Base-by-base conservation (phyloP, 176 grass and related monocot species). In the Thalia dealbata region DNA sequence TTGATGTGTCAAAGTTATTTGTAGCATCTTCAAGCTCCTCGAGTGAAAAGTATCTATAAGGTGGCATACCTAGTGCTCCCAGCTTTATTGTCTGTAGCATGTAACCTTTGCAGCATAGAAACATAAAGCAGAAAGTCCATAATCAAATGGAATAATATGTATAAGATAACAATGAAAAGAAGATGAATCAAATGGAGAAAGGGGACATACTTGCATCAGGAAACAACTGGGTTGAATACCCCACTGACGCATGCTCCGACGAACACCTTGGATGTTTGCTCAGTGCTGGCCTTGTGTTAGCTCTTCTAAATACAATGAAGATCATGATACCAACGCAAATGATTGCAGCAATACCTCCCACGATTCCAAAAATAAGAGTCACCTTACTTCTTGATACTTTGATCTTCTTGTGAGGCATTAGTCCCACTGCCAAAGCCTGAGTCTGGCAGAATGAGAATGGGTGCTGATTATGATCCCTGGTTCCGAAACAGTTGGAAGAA, bases 1-100 rank as follows among this genome's bases (percentile, higher is more conserved):
- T 81, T 72, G 95, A 93, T 35, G 89, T 93, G n/a, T 92, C 90
- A 32, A 99, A 99, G 70, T 99, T 87, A 63, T 87, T 82, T 18
- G 95, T 93, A 46, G 87, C 89, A 7, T 85, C 87, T 90, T 91
- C 95, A 73, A 99, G 81, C 52, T 99, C 90, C 13, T 93, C 90
- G 79, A 93, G 70, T 45, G 90, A 93, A 63, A 93, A 99, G 48
- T 85, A 82, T 61, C 89, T 84, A 61, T 99, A 99, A 38, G 90
- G 65, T 52, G 81, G 90, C 75, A 99, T 83, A 15, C 90, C 90
- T 67, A 99, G 80, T 79, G 90, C 89, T 73, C 93, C 93, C 7
- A 96, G 82, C 78, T 82, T 96, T 79, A 92, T 88, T 59, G 87
- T 88, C 54, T 92, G 90, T 30, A 88, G 80, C 74, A 92, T 88